Conservation (phyloP, 2,329 filamentous ascomycete genomes). For the Trichoderma koningii region DNA sequence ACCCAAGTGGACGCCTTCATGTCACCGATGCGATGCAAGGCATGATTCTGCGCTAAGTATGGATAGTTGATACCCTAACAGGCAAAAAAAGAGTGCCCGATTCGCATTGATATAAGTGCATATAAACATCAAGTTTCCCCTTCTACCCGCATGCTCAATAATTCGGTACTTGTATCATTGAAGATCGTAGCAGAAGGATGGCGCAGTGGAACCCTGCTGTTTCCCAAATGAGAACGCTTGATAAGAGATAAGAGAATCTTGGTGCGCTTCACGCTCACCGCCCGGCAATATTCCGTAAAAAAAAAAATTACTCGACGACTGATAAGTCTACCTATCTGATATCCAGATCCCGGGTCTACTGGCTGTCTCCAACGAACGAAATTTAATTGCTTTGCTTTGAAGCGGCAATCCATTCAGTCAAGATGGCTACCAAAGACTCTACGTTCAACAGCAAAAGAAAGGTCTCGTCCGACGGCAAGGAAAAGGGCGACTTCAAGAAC, state of each 20-base stretch:
- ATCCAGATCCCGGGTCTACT: constrained; percentile 17
- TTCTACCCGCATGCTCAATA: no score
- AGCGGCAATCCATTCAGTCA: constrained; percentile 28
- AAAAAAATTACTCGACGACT: constrained; percentile 31
- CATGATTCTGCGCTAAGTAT: no score
- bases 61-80: no score
- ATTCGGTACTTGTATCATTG: no score
- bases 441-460: constrained; percentile 60
- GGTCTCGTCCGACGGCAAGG: constrained; percentile 48
- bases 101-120: no score
- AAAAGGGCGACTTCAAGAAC: constrained; percentile 44
- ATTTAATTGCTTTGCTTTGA: constrained; percentile 11
- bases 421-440: constrained; percentile 53
- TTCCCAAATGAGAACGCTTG: background rate
- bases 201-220: background rate
- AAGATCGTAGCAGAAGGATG: background rate
- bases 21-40: no score
- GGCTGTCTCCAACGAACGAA: background rate
- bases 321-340: constrained; percentile 26
- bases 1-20: no score
- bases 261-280: constrained; percentile 36
- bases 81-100: no score
- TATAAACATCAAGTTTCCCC: no score
- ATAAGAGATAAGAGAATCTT: constrained; percentile 14
- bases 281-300: constrained; percentile 40